Conservation (phyloP, 352 stramenopile species). For the Aphanomyces invadans region DNA sequence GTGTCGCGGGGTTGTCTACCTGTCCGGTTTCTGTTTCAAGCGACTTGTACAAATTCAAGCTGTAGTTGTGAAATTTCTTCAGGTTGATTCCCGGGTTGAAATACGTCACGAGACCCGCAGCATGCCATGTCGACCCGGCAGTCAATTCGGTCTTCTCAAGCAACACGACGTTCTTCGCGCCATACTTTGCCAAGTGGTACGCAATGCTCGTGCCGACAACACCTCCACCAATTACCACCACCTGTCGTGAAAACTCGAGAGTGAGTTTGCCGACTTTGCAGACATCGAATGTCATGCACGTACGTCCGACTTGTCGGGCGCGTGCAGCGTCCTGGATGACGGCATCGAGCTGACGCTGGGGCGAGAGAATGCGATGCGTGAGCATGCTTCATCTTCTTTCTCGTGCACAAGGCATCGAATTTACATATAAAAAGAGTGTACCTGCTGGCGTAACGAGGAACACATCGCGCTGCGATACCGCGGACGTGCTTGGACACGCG, state of each 20-base stretch:
- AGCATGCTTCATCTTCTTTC: too few relatives aligned
- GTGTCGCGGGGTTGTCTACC: not conserved
- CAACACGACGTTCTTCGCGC: conserved; percentile 41
- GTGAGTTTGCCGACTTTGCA: too few relatives aligned
- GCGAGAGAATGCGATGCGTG: too few relatives aligned
- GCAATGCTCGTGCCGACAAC: conserved; percentile 59
- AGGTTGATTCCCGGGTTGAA: conserved; percentile 30
- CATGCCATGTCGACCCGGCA: conserved; percentile 57
- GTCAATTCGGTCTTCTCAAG: conserved; percentile 54
- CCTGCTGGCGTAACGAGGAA: not conserved
- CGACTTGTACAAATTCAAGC: conserved; percentile 26
- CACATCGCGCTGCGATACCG: not conserved
- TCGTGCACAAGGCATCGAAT: too few relatives aligned
- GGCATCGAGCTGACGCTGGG: not conserved
- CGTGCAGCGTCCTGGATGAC: not conserved
- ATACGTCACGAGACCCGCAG: conserved; percentile 28
- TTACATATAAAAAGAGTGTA: too few relatives aligned
- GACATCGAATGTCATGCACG: too few relatives aligned
- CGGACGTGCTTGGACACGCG: not conserved
- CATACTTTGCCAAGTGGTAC: conserved; percentile 51
- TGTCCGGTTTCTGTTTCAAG: conserved; percentile 9
- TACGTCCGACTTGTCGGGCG: conserved; percentile 8
- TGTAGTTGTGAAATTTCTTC: conserved; percentile 30
- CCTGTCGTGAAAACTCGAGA: too few relatives aligned
- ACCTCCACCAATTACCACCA: conserved; percentile 56